Evolutionary conservation across 805 yeast genomes (phyloP), one percentile per base, ranked within the genome.

Genomic region (Ogataea philodendri): DNA sequence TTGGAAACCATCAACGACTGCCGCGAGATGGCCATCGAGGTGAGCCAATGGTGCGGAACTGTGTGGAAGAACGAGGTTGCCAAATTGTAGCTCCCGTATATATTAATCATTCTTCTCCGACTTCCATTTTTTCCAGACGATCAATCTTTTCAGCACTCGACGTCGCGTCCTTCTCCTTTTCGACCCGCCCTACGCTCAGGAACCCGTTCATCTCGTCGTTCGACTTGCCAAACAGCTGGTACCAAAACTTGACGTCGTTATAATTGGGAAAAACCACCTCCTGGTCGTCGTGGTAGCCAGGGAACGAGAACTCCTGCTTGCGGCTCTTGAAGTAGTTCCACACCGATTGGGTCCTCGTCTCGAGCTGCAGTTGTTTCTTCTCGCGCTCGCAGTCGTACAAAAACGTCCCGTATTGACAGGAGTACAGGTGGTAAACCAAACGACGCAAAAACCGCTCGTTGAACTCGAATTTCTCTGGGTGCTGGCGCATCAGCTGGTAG

Each of bases 321-420:
- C 96, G 66, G 5, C 95, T 84, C 36, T 78, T 67, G 64, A 93
- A 90, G 55, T 93, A 89, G 59, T 89, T 95, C 97, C 97, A 89
- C 1, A 84, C 96, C 9, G 90, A 78, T 21, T 84, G 69, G 0
- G 96, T 84, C 9, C 69, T 64, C 3, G 59, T 48, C 6, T 51
- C 55, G 2, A 76, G 59, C 8, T 67, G 56, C 17, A 66, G 60
- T n/a, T 61, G 62, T 6, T 63, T 50, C 36, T 78, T 62, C 41
- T 86, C 95, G 32, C 60, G 57, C 54, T 93, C 96, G 28, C 74
- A 71, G 52, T 93, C 82, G 47, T 75, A 78, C 35, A 93, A 57
- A 51, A 93, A 93, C 1, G 95, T 79, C 3, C 97, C 97, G 60
- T 88, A 93, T 58, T 93, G 97, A 51, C 97, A 88, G 1, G 97